Percentiles rank a stretch among this genome's conserved stretches.
These are phyloP conservation scores for Aspergillus campestris DNA, from an alignment of 495 filamentous ascomycete genomes.

Conservation along the genomic window DNA sequence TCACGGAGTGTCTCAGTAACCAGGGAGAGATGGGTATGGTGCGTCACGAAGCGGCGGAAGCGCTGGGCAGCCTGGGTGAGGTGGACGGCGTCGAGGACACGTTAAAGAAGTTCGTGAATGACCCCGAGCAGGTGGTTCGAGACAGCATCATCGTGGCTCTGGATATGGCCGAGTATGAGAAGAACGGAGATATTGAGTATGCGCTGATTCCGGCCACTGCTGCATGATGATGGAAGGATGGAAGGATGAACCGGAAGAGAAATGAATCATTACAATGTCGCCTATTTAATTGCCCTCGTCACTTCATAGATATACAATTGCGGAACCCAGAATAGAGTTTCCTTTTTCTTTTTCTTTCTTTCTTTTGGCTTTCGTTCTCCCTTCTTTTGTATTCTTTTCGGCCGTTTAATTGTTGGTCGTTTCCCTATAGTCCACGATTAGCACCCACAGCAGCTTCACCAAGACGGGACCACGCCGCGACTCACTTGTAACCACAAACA, in stretches of 20 bases:
- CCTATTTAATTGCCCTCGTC: constrained; percentile 16
- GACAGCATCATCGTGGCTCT: constrained; percentile 92
- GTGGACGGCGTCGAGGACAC: constrained; percentile 87
- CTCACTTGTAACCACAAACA: constrained; percentile 77
- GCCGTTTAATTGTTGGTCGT: constrained; percentile 32
- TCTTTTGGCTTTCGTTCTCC: no score
- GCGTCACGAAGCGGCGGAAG: constrained; percentile 93
- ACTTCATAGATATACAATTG: constrained; percentile 16
- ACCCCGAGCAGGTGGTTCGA: constrained; percentile 84
- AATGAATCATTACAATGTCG: constrained; percentile 15
- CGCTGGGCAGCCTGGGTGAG: constrained; percentile 89
- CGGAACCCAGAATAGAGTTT: constrained; percentile 8
- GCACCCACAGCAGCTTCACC: constrained; percentile 5
- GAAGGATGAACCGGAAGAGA: constrained; percentile 10
- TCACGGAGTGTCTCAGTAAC: constrained; percentile 70
- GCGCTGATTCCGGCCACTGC: constrained; percentile 67
- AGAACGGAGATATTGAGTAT: constrained; percentile 81
- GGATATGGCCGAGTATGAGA: constrained; percentile 98
- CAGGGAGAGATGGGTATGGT: constrained; percentile 87
- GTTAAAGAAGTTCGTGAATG: constrained; percentile 74
- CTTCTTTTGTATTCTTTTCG: neutral
- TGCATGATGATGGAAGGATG: constrained; percentile 19
- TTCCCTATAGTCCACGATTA: constrained; percentile 26
- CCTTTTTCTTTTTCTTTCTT: constrained; percentile 4
- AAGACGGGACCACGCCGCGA: neutral